phyloP scores from a whole-genome alignment of 1,139 yeast species.

The Scheffersomyces titani region DNA sequence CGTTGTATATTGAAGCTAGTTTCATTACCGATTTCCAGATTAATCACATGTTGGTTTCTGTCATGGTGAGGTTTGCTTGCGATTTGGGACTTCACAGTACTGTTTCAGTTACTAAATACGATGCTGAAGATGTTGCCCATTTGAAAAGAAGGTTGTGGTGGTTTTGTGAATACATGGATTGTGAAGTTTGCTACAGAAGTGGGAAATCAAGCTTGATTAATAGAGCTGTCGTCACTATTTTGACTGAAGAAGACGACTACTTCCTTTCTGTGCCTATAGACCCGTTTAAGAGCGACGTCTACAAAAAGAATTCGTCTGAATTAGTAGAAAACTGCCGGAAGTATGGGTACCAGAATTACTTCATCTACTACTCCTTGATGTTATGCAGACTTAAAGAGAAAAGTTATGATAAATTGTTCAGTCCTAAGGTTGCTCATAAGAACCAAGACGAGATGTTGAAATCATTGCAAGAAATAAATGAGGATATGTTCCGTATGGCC shows the following conservation, averaged over 20 bases:
- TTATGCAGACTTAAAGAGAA: slow-evolving; percentile 21
- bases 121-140: slow-evolving; percentile 9
- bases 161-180: slow-evolving; percentile 22
- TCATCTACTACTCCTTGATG: slow-evolving; percentile 15
- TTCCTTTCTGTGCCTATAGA: slow-evolving; percentile 9
- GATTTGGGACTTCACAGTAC: slow-evolving; percentile 21
- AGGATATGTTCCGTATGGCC: slow-evolving; percentile 16
- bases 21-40: slow-evolving; percentile 25
- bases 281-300: slow-evolving; percentile 5
- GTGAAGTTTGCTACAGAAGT: slow-evolving; percentile 23
- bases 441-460: slow-evolving; percentile 6
- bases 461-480: slow-evolving; percentile 13
- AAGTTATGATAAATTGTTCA: slow-evolving; percentile 18
- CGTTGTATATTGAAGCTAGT: slow-evolving; percentile 22
- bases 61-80: slow-evolving; percentile 22
- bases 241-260: slow-evolving; percentile 9
- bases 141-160: slow-evolving; percentile 20
- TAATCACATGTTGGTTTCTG: slow-evolving; percentile 19
- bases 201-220: slow-evolving; percentile 21
- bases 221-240: slow-evolving; percentile 17
- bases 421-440: slow-evolving; percentile 10
- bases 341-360: slow-evolving; percentile 12
- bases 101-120: slow-evolving; percentile 9
- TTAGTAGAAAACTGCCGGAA: slow-evolving; percentile 5
- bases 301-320: slow-evolving; percentile 1